Percentiles rank a stretch among this genome's conserved stretches.
Conservation (phyloP, 1,284 basidiomycete genomes). For the Ustilago vetiveriae region DNA sequence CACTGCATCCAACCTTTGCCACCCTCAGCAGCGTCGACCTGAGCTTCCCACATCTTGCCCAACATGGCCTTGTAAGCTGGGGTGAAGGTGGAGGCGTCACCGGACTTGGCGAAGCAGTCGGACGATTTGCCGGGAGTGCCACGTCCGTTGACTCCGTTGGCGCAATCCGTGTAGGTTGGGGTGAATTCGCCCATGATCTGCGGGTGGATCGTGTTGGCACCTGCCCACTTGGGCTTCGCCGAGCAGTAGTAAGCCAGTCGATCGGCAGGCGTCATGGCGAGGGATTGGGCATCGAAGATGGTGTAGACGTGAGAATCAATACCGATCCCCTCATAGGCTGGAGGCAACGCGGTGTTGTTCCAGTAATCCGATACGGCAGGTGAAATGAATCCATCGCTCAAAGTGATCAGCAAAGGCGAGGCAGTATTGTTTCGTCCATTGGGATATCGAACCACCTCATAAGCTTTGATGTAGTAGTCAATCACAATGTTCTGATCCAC, state of each 20-base stretch:
- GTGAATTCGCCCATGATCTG: slow-evolving; percentile 67
- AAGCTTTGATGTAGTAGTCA: slow-evolving; percentile 54
- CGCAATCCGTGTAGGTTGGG: slow-evolving; percentile 81
- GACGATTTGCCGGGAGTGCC: slow-evolving; percentile 73
- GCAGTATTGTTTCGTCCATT: slow-evolving; percentile 23
- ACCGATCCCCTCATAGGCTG: slow-evolving; percentile 74
- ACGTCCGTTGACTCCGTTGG: slow-evolving; percentile 76
- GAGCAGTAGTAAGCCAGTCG: slow-evolving; percentile 58
- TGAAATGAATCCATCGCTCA: slow-evolving; percentile 86
- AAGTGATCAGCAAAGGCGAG: slow-evolving; percentile 68
- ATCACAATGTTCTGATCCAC: slow-evolving; percentile 40
- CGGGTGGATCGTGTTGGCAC: slow-evolving; percentile 52
- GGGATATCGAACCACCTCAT: slow-evolving; percentile 56
- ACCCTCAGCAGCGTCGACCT: slow-evolving; percentile 68
- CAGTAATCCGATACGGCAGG: slow-evolving; percentile 73
- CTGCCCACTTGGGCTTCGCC: slow-evolving; percentile 47
- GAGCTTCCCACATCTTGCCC: slow-evolving; percentile 84
- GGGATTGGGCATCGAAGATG: slow-evolving; percentile 48
- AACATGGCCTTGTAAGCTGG: slow-evolving; percentile 83
- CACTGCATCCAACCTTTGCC: slow-evolving; percentile 81
- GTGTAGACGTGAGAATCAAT: slow-evolving; percentile 73
- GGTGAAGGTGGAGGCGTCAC: slow-evolving; percentile 77
- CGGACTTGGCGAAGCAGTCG: slow-evolving; percentile 78
- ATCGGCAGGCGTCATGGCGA: slow-evolving; percentile 40
- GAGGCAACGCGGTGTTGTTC: slow-evolving; percentile 75